Evolutionary conservation across 2,329 filamentous ascomycete genomes (phyloP).

Genomic region (Periconia sp.): DNA sequence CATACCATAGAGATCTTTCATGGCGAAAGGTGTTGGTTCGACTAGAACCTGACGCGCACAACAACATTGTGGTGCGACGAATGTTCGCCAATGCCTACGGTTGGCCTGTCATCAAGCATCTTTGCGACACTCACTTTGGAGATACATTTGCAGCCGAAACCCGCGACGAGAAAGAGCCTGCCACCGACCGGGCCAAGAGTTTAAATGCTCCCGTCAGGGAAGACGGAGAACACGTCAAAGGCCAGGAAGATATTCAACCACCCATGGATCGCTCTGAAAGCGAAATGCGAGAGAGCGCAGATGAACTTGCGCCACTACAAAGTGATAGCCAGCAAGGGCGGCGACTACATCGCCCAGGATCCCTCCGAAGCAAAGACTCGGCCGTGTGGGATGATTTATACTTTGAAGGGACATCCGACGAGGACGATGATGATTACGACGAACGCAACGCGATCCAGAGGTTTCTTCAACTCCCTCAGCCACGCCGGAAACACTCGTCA

Average conservation of each 20-base stretch:
- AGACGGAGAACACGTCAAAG: conserved; percentile 67
- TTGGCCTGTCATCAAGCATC: conserved; percentile 94
- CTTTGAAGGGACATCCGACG: conserved; percentile 52
- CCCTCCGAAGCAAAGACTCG: conserved; percentile 42
- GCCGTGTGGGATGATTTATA: conserved; percentile 52
- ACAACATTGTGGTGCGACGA: conserved; percentile 94
- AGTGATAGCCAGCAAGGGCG: conserved; percentile 20
- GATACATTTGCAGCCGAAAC: conserved; percentile 68
- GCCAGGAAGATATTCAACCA: conserved; percentile 41
- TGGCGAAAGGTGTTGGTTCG: conserved; percentile 98
- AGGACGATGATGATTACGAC: conserved; percentile 47
- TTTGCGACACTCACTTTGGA: conserved; percentile 92
- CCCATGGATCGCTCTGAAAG: conserved; percentile 47
- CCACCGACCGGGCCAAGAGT: conserved; percentile 69
- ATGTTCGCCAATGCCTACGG: conserved; percentile 98
- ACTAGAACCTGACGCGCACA: conserved; percentile 94
- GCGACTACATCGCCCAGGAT: conserved; percentile 28
- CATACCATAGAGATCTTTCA: conserved; percentile 86
- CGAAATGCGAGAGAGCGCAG: conserved; percentile 52
- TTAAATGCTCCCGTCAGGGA: conserved; percentile 58
- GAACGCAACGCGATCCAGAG: conserved; percentile 41
- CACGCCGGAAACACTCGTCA: conserved; percentile 18
- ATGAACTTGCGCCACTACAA: conserved; percentile 40
- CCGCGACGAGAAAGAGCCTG: conserved; percentile 67
- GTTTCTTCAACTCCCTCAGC: conserved; percentile 33